A percentile compares a stretch with the other conserved stretches of the same genome.
Evolutionary conservation across 1,284 basidiomycete genomes (phyloP).

Genomic region (Rhizoctonia solani): DNA sequence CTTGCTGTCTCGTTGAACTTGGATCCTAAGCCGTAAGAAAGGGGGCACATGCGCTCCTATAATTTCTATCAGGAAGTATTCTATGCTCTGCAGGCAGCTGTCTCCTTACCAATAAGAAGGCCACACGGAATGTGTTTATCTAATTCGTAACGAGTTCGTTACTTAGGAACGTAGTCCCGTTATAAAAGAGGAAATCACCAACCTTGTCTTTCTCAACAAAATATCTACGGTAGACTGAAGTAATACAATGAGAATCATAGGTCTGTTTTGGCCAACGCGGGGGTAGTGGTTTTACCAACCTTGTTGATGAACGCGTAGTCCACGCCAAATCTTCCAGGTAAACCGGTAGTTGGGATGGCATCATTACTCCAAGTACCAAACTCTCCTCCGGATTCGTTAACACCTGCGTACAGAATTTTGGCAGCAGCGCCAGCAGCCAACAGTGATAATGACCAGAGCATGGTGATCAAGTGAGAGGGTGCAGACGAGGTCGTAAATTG

Average conservation of each 20-base stretch:
- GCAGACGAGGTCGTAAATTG: too few relatives aligned
- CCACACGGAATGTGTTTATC: slow-evolving; percentile 56
- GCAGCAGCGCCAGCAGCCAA: slow-evolving; percentile 33
- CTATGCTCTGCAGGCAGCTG: neutral
- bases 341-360: slow-evolving; percentile 41
- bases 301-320: too few relatives aligned
- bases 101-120: slow-evolving; percentile 50
- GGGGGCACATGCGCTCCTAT: too few relatives aligned
- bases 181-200: too few relatives aligned
- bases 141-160: neutral
- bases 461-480: neutral
- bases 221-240: slow-evolving; percentile 52
- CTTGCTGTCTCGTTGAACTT: too few relatives aligned
- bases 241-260: neutral
- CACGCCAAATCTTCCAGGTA: slow-evolving; percentile 52
- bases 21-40: too few relatives aligned
- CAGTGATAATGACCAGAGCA: slow-evolving; percentile 15
- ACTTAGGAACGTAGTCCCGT: too few relatives aligned
- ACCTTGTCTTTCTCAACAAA: slow-evolving; percentile 53
- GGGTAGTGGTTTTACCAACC: neutral
- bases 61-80: neutral
- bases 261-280: neutral
- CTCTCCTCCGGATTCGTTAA: too few relatives aligned
- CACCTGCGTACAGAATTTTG: slow-evolving; percentile 38
- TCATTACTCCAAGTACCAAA: slow-evolving; percentile 32